Evolutionary conservation across 2,329 filamentous ascomycete genomes (phyloP).

Genomic region (Arthroderma sp.): DNA sequence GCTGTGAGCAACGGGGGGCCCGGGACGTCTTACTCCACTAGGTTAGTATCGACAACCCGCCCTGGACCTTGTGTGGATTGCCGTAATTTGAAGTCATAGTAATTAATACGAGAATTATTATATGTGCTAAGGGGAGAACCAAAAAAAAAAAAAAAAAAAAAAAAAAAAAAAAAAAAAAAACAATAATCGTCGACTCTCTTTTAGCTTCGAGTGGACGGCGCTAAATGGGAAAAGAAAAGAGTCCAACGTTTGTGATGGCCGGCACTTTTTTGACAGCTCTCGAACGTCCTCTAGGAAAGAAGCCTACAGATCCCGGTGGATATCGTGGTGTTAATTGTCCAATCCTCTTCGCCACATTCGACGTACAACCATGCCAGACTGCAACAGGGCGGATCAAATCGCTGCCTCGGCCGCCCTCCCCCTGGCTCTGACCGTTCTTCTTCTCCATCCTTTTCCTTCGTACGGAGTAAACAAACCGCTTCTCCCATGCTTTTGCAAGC

Average conservation of each 20-base stretch:
- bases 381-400: not conserved
- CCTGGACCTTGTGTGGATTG: constrained; percentile 4
- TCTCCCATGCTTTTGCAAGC: not conserved
- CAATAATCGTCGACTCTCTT: not conserved
- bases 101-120: constrained; percentile 4
- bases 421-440: not conserved
- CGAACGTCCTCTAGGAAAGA: constrained; percentile 4
- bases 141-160: not conserved
- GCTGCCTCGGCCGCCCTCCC: not conserved
- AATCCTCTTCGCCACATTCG: constrained; percentile 1
- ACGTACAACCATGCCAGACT: not conserved
- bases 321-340: not conserved
- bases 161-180: not conserved
- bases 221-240: not conserved
- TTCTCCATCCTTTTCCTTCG: not conserved
- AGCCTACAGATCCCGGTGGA: constrained; percentile 1
- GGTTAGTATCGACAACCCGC: constrained; percentile 3
- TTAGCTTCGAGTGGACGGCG: not conserved
- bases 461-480: not conserved
- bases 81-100: constrained; percentile 2
- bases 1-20: constrained; percentile 2
- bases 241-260: not conserved
- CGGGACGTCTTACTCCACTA: constrained; percentile 4
- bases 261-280: constrained; percentile 3
- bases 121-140: constrained; percentile 1